A percentile compares a stretch with the other conserved stretches of the same genome.
These are phyloP conservation scores for Exophiala viscosa DNA, from an alignment of 2,329 filamentous ascomycete species.

Conservation along the genomic window DNA sequence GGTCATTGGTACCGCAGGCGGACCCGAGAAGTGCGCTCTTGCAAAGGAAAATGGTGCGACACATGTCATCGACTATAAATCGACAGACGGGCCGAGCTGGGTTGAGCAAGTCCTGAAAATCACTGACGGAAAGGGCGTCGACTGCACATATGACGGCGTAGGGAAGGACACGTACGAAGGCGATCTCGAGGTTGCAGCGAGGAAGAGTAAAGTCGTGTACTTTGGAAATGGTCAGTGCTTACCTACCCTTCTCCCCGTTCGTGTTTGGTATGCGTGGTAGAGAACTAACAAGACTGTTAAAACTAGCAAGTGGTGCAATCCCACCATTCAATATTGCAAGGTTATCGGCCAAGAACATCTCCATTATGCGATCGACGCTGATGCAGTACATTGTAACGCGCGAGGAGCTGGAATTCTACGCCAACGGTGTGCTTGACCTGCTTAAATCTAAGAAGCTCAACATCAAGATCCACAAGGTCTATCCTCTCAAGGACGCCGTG, in stretches of 20 bases:
- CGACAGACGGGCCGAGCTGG: slow-evolving; percentile 70
- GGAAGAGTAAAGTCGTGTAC: slow-evolving; percentile 72
- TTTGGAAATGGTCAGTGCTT: slow-evolving; percentile 62
- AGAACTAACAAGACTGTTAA: background rate
- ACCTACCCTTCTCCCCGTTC: background rate
- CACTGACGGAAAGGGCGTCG: slow-evolving; percentile 68
- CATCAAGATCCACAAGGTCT: slow-evolving; percentile 70
- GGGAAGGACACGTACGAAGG: slow-evolving; percentile 81
- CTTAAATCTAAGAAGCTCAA: slow-evolving; percentile 67
- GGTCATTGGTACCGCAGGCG: slow-evolving; percentile 75
- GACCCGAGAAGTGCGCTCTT: slow-evolving; percentile 66
- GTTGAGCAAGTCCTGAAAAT: slow-evolving; percentile 82
- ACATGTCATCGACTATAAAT: slow-evolving; percentile 72
- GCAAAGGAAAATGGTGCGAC: slow-evolving; percentile 69
- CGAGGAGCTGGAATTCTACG: slow-evolving; percentile 68
- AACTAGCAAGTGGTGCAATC: slow-evolving; percentile 57
- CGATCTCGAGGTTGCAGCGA: slow-evolving; percentile 67
- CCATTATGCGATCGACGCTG: slow-evolving; percentile 70
- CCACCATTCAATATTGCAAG: slow-evolving; percentile 61
- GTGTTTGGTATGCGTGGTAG: no score
- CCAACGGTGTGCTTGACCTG: slow-evolving; percentile 68
- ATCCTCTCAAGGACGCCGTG: slow-evolving; percentile 68
- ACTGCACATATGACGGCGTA: slow-evolving; percentile 73
- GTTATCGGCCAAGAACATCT: slow-evolving; percentile 70
- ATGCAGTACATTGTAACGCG: slow-evolving; percentile 66